Evolutionary conservation across 1,139 yeast genomes (phyloP).

Genomic region (Pichia sp.): DNA sequence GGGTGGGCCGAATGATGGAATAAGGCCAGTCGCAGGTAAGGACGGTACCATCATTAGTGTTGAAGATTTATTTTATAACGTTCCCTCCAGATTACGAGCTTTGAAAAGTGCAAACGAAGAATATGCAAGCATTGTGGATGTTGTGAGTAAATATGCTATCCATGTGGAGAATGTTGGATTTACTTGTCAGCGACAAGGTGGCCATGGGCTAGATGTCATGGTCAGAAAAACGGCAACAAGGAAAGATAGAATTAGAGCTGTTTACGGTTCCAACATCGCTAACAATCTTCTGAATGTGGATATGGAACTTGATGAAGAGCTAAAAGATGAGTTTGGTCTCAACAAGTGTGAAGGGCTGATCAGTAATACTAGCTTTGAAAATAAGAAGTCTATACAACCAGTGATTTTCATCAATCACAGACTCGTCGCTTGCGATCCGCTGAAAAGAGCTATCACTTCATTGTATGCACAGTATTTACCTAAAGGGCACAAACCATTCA

Average conservation of each 20-base stretch:
- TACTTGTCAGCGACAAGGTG: conserved; percentile 57
- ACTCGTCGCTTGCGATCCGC: conserved; percentile 74
- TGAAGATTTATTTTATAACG: conserved; percentile 85
- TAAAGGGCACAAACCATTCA: conserved; percentile 71
- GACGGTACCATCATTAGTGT: conserved; percentile 81
- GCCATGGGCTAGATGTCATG: conserved; percentile 37
- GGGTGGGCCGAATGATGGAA: conserved; percentile 33
- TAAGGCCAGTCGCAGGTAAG: conserved; percentile 79
- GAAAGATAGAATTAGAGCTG: conserved; percentile 62
- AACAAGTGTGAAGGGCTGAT: conserved; percentile 49
- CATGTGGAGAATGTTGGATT: conserved; percentile 68
- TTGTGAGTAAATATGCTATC: conserved; percentile 76
- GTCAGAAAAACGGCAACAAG: conserved; percentile 42
- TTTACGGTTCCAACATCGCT: conserved; percentile 69
- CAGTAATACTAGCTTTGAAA: conserved; percentile 64
- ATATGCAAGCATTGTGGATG: conserved; percentile 68
- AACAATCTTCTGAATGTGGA: conserved; percentile 49
- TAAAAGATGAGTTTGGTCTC: conserved; percentile 36
- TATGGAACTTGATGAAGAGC: conserved; percentile 25
- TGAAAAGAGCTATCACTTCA: conserved; percentile 60
- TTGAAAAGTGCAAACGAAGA: conserved; percentile 68
- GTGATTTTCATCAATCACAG: conserved; percentile 82
- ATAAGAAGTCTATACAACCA: conserved; percentile 61
- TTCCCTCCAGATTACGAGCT: conserved; percentile 70
- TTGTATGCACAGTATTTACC: conserved; percentile 67